Evolutionary conservation across 2,329 filamentous ascomycete species (phyloP).

Genomic region (Fusarium tjaetaba): DNA sequence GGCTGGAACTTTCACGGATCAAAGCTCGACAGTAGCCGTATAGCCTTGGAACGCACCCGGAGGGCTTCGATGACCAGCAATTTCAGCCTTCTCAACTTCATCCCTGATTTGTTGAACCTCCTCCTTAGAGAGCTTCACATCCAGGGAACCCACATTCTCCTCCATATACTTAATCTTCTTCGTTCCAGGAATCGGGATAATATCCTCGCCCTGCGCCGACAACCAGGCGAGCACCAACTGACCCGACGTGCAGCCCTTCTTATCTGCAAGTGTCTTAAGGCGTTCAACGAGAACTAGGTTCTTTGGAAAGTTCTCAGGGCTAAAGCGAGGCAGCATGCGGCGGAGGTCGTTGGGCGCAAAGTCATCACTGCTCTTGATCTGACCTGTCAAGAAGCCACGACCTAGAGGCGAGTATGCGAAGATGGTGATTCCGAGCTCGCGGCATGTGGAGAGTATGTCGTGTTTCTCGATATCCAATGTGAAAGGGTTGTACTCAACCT

Average conservation of each 20-base stretch:
- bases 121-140: neutral
- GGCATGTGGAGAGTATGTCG: neutral
- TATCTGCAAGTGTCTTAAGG: fast-evolving
- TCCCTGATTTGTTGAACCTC: neutral
- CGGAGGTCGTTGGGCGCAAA: neutral
- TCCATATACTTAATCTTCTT: neutral
- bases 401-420: neutral
- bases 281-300: neutral
- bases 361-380: neutral
- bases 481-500: neutral
- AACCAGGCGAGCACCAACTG: neutral
- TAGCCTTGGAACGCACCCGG: neutral
- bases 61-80: neutral
- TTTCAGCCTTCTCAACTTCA: neutral
- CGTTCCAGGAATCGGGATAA: neutral
- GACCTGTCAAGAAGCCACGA: neutral
- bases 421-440: neutral
- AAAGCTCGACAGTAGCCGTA: neutral
- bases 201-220: neutral
- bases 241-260: neutral
- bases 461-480: neutral
- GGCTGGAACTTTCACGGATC: fast-evolving
- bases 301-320: neutral
- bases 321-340: neutral
- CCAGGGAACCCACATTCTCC: neutral